Percentiles rank a stretch among this genome's conserved stretches.
Conservation (phyloP, 2,329 filamentous ascomycete species). For the Rhynchosporium graminicola region DNA sequence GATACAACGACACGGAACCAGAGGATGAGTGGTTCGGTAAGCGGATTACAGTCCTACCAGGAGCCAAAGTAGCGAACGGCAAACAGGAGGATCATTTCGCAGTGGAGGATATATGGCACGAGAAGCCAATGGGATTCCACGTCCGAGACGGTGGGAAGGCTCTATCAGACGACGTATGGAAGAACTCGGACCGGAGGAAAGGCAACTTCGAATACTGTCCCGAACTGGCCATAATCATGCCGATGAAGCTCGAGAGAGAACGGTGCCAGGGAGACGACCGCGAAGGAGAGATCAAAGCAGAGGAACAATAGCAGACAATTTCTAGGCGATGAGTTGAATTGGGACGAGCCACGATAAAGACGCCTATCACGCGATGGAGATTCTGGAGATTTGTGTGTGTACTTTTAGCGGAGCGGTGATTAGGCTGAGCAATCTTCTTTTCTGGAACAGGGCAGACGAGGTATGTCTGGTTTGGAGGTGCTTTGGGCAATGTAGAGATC, state of each 20-base stretch:
- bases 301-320: not conserved
- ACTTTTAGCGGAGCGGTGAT: slow-evolving; percentile 23
- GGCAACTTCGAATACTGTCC: slow-evolving; percentile 58
- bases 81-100: slow-evolving; percentile 47
- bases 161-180: slow-evolving; percentile 51
- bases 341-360: slow-evolving; percentile 4
- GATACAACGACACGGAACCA: slow-evolving; percentile 52
- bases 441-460: not conserved
- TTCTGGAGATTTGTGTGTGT: slow-evolving; percentile 21
- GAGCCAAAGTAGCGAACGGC: slow-evolving; percentile 48
- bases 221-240: slow-evolving; percentile 55
- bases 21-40: slow-evolving; percentile 59
- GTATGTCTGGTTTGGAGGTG: slow-evolving; percentile 14
- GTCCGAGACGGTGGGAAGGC: slow-evolving; percentile 47
- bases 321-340: not conserved
- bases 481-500: slow-evolving; percentile 15
- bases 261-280: slow-evolving; percentile 43
- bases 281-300: slow-evolving; percentile 30
- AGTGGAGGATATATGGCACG: slow-evolving; percentile 52
- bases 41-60: slow-evolving; percentile 50
- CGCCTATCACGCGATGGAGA: not conserved
- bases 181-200: slow-evolving; percentile 46
- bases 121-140: slow-evolving; percentile 57
- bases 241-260: slow-evolving; percentile 56
- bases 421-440: not conserved